phyloP scores from a whole-genome alignment of 1,139 yeast genomes.

The Blastobotrys capitulatus region DNA sequence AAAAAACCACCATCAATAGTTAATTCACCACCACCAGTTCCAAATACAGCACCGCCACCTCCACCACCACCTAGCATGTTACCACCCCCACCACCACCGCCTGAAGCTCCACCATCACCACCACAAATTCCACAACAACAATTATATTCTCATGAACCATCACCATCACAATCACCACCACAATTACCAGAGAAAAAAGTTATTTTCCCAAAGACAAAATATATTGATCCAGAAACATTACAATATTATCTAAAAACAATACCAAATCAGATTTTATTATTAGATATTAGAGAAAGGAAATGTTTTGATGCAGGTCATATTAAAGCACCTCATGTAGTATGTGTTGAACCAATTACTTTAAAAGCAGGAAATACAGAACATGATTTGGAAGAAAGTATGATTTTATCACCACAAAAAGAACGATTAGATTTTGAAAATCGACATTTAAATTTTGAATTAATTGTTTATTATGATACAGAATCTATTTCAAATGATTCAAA shows the following conservation, averaged over 20 bases:
- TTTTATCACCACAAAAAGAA: slow-evolving; percentile 51
- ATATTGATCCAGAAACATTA: slow-evolving; percentile 29
- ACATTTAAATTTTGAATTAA: slow-evolving; percentile 45
- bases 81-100: slow-evolving; percentile 10
- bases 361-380: slow-evolving; percentile 45
- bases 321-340: slow-evolving; percentile 48
- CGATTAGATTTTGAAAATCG: slow-evolving; percentile 47
- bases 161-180: slow-evolving; percentile 9
- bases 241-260: slow-evolving; percentile 23
- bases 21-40: neutral
- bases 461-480: slow-evolving; percentile 54
- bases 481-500: slow-evolving; percentile 17
- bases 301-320: slow-evolving; percentile 60
- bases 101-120: neutral
- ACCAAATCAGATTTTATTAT: slow-evolving; percentile 39
- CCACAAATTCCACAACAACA: too few species aligned
- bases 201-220: slow-evolving; percentile 29
- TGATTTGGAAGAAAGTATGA: slow-evolving; percentile 55
- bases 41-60: slow-evolving; percentile 1
- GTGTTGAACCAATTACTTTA: slow-evolving; percentile 64
- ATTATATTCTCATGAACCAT: too few species aligned
- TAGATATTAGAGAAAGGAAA: slow-evolving; percentile 61
- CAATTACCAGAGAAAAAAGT: slow-evolving; percentile 5
- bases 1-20: too few species aligned
- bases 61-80: slow-evolving; percentile 11